Percentiles rank a stretch among this genome's conserved stretches.
These are phyloP conservation scores for Boletus rubescentipes DNA, from an alignment of 768 basidiomycete species.

Conservation along the genomic window DNA sequence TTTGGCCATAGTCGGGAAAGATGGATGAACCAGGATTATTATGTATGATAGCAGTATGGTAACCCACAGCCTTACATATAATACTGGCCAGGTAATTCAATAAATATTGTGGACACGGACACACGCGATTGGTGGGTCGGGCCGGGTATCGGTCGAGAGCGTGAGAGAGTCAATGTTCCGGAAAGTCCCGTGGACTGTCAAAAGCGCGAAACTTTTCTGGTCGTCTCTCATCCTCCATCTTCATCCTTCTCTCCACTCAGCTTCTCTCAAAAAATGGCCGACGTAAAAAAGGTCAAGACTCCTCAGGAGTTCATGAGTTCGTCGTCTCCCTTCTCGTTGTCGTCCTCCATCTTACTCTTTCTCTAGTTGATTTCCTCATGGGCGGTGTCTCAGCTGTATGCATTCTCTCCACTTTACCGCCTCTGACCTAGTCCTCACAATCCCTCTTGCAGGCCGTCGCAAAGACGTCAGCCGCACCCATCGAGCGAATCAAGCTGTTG, in stretches of 20 bases:
- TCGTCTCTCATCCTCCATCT: constrained; percentile 44
- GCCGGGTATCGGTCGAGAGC: constrained; percentile 24
- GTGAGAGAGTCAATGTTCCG: constrained; percentile 30
- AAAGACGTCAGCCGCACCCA: constrained; percentile 98
- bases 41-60: constrained; percentile 20
- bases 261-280: constrained; percentile 69
- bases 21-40: neutral
- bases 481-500: constrained; percentile 99
- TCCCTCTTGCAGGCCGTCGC: constrained; percentile 75
- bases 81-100: constrained; percentile 14
- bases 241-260: constrained; percentile 50
- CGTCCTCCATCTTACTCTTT: constrained; percentile 15
- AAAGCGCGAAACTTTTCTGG: constrained; percentile 50
- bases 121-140: constrained; percentile 9
- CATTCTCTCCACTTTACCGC: constrained; percentile 12
- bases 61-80: constrained; percentile 14
- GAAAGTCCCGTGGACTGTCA: constrained; percentile 34
- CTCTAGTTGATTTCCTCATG: constrained; percentile 89
- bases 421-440: constrained; percentile 16
- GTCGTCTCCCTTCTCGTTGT: neutral
- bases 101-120: neutral
- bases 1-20: constrained; percentile 28
- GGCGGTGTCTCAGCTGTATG: constrained; percentile 90
- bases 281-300: constrained; percentile 80
- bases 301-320: constrained; percentile 88